Conservation (phyloP, 768 basidiomycete genomes). For the Punctularia strigosozonata region DNA sequence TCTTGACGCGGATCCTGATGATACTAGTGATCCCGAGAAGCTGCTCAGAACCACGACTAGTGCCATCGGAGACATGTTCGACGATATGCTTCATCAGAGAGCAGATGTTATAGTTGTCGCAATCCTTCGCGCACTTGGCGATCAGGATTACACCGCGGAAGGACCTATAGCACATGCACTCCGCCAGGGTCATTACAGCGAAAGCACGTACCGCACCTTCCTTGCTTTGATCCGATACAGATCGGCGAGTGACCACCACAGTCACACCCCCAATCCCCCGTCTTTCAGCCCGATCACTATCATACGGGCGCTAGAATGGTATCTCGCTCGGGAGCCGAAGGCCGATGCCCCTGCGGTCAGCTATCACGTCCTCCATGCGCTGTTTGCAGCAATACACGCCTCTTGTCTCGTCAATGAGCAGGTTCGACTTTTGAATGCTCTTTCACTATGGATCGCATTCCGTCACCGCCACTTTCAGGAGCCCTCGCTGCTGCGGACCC, state of each 20-base stretch:
- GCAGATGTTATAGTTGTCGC: slow-evolving; percentile 46
- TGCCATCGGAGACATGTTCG: slow-evolving; percentile 16
- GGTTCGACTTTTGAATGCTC: slow-evolving; percentile 55
- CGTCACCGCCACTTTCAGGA: slow-evolving; percentile 44
- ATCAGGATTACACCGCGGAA: slow-evolving; percentile 46
- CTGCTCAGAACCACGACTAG: slow-evolving; percentile 23
- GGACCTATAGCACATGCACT: slow-evolving; percentile 41
- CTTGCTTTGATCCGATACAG: slow-evolving; percentile 41
- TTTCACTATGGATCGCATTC: slow-evolving; percentile 65
- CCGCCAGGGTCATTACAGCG: slow-evolving; percentile 20
- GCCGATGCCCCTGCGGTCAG: slow-evolving; percentile 44
- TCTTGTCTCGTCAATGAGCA: slow-evolving; percentile 80
- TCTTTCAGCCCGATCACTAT: slow-evolving; percentile 36
- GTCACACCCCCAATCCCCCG: slow-evolving; percentile 60
- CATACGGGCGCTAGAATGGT: slow-evolving; percentile 49
- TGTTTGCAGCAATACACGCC: slow-evolving; percentile 54
- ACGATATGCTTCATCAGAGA: slow-evolving; percentile 28
- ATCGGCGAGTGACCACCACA: slow-evolving; percentile 29
- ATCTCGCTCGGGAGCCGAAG: slow-evolving; percentile 28
- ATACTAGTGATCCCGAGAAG: slow-evolving; percentile 20
- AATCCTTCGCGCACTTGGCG: slow-evolving; percentile 51
- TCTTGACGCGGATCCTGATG: slow-evolving; percentile 7
- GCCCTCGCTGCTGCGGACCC: slow-evolving; percentile 46
- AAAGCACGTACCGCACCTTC: slow-evolving; percentile 34
- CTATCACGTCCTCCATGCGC: slow-evolving; percentile 66